These are phyloP conservation scores for Gentiana straminea DNA, from an alignment of 257 asterid genomes.

Conservation along the genomic window DNA sequence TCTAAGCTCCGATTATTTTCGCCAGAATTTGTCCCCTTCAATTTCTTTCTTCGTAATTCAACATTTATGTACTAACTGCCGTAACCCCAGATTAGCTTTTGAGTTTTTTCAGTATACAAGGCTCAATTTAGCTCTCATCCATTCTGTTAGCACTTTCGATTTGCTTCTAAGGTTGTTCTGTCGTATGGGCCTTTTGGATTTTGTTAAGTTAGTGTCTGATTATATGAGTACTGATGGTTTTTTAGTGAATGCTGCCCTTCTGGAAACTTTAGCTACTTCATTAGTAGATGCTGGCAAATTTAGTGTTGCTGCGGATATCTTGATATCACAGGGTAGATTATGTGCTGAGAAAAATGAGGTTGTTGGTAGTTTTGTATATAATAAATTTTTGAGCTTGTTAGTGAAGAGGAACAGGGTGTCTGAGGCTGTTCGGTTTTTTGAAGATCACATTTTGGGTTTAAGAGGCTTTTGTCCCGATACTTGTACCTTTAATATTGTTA, in stretches of 20 bases:
- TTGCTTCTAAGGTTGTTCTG: slow-evolving; percentile 61
- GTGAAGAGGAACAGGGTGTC: slow-evolving; percentile 36
- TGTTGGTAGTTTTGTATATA: slow-evolving; percentile 48
- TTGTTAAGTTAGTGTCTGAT: slow-evolving; percentile 36
- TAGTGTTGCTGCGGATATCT: slow-evolving; percentile 47
- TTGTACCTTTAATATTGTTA: slow-evolving; percentile 64
- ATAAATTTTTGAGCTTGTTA: slow-evolving; percentile 48
- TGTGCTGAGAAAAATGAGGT: slow-evolving; percentile 27
- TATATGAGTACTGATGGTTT: slow-evolving; percentile 55
- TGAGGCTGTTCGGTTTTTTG: slow-evolving; percentile 62
- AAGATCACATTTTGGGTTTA: slow-evolving; percentile 44
- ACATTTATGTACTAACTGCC: slow-evolving; percentile 32
- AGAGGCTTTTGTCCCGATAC: slow-evolving; percentile 49
- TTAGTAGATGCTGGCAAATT: slow-evolving; percentile 46
- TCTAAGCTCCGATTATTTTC: slow-evolving; percentile 49
- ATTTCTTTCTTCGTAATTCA: slow-evolving; percentile 57
- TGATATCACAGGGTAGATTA: slow-evolving; percentile 47
- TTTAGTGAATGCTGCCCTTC: slow-evolving; percentile 22
- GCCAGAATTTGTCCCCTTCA: slow-evolving; percentile 40
- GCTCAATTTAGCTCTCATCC: slow-evolving; percentile 42
- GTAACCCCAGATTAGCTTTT: slow-evolving; percentile 58
- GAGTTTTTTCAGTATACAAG: slow-evolving; percentile 56
- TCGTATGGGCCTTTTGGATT: slow-evolving; percentile 41
- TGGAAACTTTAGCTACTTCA: slow-evolving; percentile 38
- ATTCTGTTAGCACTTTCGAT: slow-evolving; percentile 36